Base-by-base conservation (phyloP, 1,284 basidiomycete species). In the Leccinum subrobustum region DNA sequence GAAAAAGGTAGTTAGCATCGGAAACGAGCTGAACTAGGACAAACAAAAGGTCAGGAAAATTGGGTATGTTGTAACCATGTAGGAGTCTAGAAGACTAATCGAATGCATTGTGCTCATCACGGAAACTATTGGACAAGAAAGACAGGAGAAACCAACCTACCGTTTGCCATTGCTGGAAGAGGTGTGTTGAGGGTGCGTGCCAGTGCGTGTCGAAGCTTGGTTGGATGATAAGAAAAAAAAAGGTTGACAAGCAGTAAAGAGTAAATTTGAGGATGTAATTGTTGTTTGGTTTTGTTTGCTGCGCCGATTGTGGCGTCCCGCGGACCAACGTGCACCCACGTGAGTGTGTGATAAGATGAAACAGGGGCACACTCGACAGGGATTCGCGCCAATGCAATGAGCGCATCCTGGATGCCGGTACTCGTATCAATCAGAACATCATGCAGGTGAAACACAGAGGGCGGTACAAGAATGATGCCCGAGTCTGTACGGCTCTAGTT, bases 61-160 rank as follows among this genome's bases (percentile, higher is more conserved):
- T 33, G 55, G 52, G 47, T 65, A 53, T 55, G 60, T 65, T 71
- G 58, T 70, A 70, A 73, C 70, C 68, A 70, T 73, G 70, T 72
- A 42, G 57, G 37, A 70, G 86, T 92, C 90, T 91, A 88, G 75
- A 91, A 92, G 90, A 92, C 89, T 91, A 92, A 92, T 91, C 89
- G 87, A 82, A 63, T 65, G 54, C 61, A 39, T 60, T 29, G 82
- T 81, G 78, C 76, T 83, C 89, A 90, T 91, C 89, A 81, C 54
- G 37, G 44, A 63, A 62, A 66, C 56, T 56, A 35, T 60, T 52
- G 50, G 3, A 58, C 56, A 50, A 31, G 48, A 48, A 47, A 62
- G 54, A 61, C 53, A 60, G 54, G 62, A 39, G 47, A 18, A 67
- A 56, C 14, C 59, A 58, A 81, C 88, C 70, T 70, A 90, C 90